Percentiles rank a stretch among this genome's conserved stretches.
These are phyloP conservation scores for Pharnaceum exiguum DNA, from an alignment of 148 eudicot species.

Conservation along the genomic window DNA sequence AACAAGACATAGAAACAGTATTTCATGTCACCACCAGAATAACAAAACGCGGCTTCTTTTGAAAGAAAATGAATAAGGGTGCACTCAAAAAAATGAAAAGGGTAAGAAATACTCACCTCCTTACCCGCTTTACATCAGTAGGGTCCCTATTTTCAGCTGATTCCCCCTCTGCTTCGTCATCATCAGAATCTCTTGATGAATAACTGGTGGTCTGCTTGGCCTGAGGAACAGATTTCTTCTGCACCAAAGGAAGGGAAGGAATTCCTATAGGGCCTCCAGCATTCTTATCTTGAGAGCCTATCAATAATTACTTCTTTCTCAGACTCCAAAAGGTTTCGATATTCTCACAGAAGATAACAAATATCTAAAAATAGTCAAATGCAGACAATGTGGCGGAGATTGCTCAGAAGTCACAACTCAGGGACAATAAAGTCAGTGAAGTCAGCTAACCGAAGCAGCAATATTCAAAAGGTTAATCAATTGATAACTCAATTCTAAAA, in stretches of 20 bases:
- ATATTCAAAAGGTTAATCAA: not conserved
- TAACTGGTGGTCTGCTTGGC: constrained; percentile 80
- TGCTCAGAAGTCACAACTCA: not conserved
- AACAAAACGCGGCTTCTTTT: too few species aligned
- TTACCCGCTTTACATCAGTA: constrained; percentile 69
- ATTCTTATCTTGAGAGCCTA: constrained; percentile 62
- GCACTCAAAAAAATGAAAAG: too few species aligned
- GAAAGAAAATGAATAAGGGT: too few species aligned
- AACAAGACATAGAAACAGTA: too few species aligned
- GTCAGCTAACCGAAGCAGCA: not conserved
- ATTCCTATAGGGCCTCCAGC: constrained; percentile 44
- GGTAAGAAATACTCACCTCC: constrained; percentile 43
- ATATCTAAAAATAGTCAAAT: not conserved
- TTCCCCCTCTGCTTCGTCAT: constrained; percentile 92
- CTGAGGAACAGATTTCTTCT: constrained; percentile 51
- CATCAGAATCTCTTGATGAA: constrained; percentile 90
- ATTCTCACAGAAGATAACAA: not conserved
- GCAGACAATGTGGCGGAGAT: not conserved
- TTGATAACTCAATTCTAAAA: not conserved
- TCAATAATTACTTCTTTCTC: too few species aligned
- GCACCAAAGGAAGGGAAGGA: constrained; percentile 53
- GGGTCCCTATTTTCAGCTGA: constrained; percentile 55
- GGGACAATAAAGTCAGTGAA: not conserved
- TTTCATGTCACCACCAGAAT: too few species aligned
- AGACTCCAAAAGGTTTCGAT: too few species aligned